Evolutionary conservation across 768 basidiomycete species (phyloP).

Genomic region (Boletus edulis): DNA sequence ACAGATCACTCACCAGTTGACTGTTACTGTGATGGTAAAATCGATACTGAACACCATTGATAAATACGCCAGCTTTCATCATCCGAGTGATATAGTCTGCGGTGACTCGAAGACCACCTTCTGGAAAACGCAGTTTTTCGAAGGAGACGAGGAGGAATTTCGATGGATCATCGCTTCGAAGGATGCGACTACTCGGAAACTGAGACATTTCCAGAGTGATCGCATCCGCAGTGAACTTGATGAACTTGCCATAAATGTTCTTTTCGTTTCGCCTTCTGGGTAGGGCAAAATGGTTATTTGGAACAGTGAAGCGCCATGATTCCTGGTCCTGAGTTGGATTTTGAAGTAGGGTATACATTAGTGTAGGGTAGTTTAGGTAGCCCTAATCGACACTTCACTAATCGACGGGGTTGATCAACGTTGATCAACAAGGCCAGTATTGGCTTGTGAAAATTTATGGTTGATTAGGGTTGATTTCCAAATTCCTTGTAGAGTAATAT

Average conservation of each 20-base stretch:
- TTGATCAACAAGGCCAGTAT: too few relatives aligned
- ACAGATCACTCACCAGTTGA: constrained; percentile 46
- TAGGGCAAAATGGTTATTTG: constrained; percentile 27
- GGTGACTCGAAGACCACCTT: constrained; percentile 44
- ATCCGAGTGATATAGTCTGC: constrained; percentile 57
- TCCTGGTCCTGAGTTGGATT: constrained; percentile 47
- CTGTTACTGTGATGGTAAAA: constrained; percentile 75
- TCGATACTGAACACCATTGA: constrained; percentile 60
- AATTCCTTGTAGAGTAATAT: too few relatives aligned
- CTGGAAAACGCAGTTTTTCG: constrained; percentile 52
- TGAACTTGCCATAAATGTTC: constrained; percentile 42
- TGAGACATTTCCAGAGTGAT: constrained; percentile 49
- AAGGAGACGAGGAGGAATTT: constrained; percentile 60
- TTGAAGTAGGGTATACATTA: constrained; percentile 35
- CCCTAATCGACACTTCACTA: too few relatives aligned
- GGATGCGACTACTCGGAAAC: constrained; percentile 58
- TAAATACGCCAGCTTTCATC: constrained; percentile 51
- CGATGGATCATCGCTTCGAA: constrained; percentile 52
- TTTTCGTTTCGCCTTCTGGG: constrained; percentile 26
- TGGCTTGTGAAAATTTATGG: too few relatives aligned
- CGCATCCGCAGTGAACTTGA: constrained; percentile 47
- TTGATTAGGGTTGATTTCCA: too few relatives aligned
- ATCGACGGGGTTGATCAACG: too few relatives aligned
- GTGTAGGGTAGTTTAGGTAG: too few relatives aligned
- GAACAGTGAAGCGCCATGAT: constrained; percentile 48